Base-by-base conservation (phyloP, 768 basidiomycete genomes). In the Cystoderma amianthinum region DNA sequence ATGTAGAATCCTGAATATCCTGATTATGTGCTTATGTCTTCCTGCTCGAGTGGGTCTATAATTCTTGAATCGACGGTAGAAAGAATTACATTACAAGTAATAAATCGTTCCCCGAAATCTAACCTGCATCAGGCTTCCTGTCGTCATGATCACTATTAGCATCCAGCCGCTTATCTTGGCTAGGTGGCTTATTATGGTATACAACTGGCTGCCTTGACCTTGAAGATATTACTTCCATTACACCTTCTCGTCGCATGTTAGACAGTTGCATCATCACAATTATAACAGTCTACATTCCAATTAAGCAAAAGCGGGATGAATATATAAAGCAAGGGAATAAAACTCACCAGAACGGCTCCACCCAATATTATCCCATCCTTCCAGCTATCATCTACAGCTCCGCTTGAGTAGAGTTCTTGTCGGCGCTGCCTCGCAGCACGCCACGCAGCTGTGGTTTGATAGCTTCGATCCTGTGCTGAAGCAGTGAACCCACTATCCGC, bases 321-420 rank as follows among this genome's bases (percentile, higher is more conserved):
- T 5, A 13, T 17, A 39, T 20, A 28, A 36, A 1, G 4, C 11
- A 32, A 33, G 36, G 36, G 40, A 35, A 44, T 11, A 32, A 49
- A 16, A 58, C 68, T 45, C 49, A 84, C 84, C 23, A 74, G 49
- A 17, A 78, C 39, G 2, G 80, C 65, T 5, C 72, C 72, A n/a
- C 68, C 68, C 5, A 84, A 35, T 38, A 87, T 73, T 11, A 80
- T 44, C 28, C 70, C 59, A 51, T 85, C 84, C 55, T 82, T 84
- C 78, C 78, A 81, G 21, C 72, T 65, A 36, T 86, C 84, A 48
- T 85, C 80, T 13, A 56, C 58, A 3, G 63, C 56, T 6, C 72
- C 67, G 25, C 72, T 75, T 2, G 71, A 61, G 51, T 78, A 68
- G 18, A 76, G 61, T n/a, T 68, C 63, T 45, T 64, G 59, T 30